Percentiles rank a stretch among this genome's conserved stretches.
Evolutionary conservation across 345 rosid genomes (phyloP).

Genomic region (Rhizophora apiculata): DNA sequence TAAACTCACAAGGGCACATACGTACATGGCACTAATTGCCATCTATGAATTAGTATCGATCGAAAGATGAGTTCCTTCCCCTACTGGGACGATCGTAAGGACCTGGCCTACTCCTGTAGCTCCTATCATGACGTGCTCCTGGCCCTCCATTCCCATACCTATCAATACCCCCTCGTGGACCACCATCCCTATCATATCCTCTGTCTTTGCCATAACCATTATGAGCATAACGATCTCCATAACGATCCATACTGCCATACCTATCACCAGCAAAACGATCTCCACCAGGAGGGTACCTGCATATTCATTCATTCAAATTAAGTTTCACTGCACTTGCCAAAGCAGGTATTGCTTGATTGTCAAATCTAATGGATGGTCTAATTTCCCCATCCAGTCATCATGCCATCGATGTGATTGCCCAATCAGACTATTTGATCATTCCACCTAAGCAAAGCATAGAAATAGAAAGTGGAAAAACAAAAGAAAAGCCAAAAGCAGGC

Average conservation of each 20-base stretch:
- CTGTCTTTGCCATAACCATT: constrained; percentile 70
- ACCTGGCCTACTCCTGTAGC: constrained; percentile 62
- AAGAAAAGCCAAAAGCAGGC: too few relatives aligned
- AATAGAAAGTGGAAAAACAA: too few relatives aligned
- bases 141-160: constrained; percentile 80
- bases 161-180: constrained; percentile 55
- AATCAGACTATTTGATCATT: too few relatives aligned
- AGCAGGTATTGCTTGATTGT: not conserved
- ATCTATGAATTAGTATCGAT: constrained; percentile 49
- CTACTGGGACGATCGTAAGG: constrained; percentile 84
- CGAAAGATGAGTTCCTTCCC: constrained; percentile 72
- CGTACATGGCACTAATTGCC: not conserved
- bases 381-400: too few relatives aligned
- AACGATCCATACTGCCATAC: constrained; percentile 71
- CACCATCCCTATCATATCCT: constrained; percentile 68
- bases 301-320: constrained; percentile 7
- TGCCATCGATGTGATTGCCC: too few relatives aligned
- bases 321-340: not conserved
- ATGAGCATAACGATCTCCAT: constrained; percentile 68
- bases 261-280: constrained; percentile 74
- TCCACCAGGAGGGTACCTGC: constrained; percentile 66
- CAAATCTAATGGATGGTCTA: too few relatives aligned
- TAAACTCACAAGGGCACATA: too few relatives aligned
- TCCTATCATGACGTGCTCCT: constrained; percentile 52
- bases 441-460: too few relatives aligned